A percentile compares a stretch with the other conserved stretches of the same genome.
These are phyloP conservation scores for Epichloe festucae DNA, from an alignment of 2,329 filamentous ascomycete species.

Conservation along the genomic window DNA sequence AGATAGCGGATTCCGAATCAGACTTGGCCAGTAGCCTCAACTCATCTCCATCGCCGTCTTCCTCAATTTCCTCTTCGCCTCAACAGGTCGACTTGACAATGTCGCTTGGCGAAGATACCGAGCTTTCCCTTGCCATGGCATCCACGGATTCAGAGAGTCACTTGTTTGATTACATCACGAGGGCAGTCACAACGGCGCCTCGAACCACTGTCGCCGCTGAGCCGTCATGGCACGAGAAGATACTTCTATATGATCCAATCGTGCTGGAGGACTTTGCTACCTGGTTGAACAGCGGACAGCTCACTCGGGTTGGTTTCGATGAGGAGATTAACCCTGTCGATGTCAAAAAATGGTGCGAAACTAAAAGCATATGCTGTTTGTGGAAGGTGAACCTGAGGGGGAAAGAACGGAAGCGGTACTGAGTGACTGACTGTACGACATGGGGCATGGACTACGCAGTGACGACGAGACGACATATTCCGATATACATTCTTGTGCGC, in stretches of 20 bases:
- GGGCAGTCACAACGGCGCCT: slow-evolving; percentile 38
- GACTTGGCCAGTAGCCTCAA: slow-evolving; percentile 19
- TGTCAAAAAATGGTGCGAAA: slow-evolving; percentile 85
- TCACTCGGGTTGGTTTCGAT: slow-evolving; percentile 51
- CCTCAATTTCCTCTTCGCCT: slow-evolving; percentile 31
- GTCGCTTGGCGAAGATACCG: slow-evolving; percentile 31
- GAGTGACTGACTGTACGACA: background rate
- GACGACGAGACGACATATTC: background rate
- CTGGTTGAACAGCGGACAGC: slow-evolving; percentile 66
- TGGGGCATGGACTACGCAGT: background rate
- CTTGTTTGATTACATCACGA: slow-evolving; percentile 40
- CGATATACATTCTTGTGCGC: background rate
- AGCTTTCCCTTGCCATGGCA: slow-evolving; percentile 26
- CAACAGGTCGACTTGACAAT: slow-evolving; percentile 28
- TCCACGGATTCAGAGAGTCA: slow-evolving; percentile 29
- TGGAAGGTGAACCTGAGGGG: slow-evolving; percentile 47
- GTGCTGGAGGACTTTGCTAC: slow-evolving; percentile 70
- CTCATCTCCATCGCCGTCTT: slow-evolving; percentile 22
- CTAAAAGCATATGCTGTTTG: slow-evolving; percentile 71
- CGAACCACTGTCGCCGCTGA: slow-evolving; percentile 33
- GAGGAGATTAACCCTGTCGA: slow-evolving; percentile 48
- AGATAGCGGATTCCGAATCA: slow-evolving; percentile 40
- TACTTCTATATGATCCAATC: slow-evolving; percentile 85
- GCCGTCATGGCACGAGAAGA: slow-evolving; percentile 81
- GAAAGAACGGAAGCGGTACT: slow-evolving; percentile 33